These are phyloP conservation scores for Microcyclospora tardicrescens DNA, from an alignment of 2,329 filamentous ascomycete genomes.

Conservation along the genomic window DNA sequence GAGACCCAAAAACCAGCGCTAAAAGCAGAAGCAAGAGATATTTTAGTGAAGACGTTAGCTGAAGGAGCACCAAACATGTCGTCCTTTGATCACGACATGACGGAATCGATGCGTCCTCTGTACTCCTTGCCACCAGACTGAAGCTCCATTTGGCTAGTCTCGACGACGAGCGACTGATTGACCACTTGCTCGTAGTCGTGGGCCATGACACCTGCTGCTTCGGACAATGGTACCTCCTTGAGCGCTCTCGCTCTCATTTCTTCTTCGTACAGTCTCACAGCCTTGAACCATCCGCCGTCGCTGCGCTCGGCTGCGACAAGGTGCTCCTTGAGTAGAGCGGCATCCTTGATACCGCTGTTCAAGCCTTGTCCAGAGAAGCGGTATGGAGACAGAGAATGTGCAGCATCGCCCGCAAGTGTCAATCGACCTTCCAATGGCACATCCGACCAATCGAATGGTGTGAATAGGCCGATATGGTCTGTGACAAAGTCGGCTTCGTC, in stretches of 20 bases:
- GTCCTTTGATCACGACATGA: too few species aligned
- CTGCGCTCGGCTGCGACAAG: neutral
- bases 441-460: constrained; percentile 6
- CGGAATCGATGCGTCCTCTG: too few species aligned
- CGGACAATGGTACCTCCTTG: constrained; percentile 5
- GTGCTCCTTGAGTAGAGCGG: constrained; percentile 1
- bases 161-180: neutral
- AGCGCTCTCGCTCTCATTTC: constrained; percentile 5
- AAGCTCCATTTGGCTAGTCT: too few species aligned
- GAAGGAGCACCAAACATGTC: constrained; percentile 3
- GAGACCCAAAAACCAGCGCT: constrained; percentile 24
- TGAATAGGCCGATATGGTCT: constrained; percentile 4
- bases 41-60: constrained; percentile 32
- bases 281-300: neutral
- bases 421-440: constrained; percentile 4
- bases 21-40: constrained; percentile 33
- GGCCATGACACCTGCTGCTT: constrained; percentile 2
- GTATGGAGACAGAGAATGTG: constrained; percentile 1
- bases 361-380: neutral
- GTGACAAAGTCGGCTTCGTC: constrained; percentile 4
- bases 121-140: too few species aligned
- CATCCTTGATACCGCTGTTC: constrained; percentile 1
- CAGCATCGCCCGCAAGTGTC: constrained; percentile 10
- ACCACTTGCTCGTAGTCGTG: constrained; percentile 8
- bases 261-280: constrained; percentile 5